Percentiles rank a stretch among this genome's conserved stretches.
Evolutionary conservation across 331 rosid species (phyloP).

Genomic region (Rosa hybrid): DNA sequence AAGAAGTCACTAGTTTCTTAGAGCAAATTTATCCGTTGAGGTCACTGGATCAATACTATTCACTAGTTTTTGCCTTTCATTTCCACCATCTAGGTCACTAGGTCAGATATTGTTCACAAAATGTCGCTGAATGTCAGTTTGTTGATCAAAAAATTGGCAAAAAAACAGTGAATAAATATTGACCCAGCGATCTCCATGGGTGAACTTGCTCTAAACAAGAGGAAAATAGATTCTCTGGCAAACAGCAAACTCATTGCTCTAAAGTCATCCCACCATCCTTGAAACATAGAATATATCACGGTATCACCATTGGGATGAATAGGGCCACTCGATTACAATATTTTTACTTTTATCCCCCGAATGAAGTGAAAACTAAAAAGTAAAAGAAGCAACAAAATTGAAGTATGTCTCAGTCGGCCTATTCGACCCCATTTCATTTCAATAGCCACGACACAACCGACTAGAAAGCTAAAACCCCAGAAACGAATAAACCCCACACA

Average conservation of each 20-base stretch:
- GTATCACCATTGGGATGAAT: background rate
- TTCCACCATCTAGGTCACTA: no score
- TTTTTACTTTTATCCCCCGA: background rate
- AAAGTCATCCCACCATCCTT: background rate
- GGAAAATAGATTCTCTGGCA: background rate
- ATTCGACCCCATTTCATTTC: background rate
- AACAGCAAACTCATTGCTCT: background rate
- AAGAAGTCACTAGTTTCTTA: no score
- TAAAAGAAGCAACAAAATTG: background rate
- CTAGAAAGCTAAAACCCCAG: background rate
- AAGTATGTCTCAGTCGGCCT: background rate
- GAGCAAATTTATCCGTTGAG: no score
- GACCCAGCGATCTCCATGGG: no score
- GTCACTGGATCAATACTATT: no score
- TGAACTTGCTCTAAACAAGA: background rate
- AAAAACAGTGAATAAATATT: no score
- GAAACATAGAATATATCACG: background rate
- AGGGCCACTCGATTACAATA: background rate
- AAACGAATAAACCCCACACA: background rate
- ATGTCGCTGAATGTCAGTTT: no score
- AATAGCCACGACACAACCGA: background rate
- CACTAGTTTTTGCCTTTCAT: no score
- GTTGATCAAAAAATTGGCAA: no score
- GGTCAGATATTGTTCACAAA: no score
- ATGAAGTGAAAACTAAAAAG: background rate